Percentiles rank a stretch among this genome's conserved stretches.
phyloP scores from a whole-genome alignment of 345 rosid species.

The Turritis glabra region DNA sequence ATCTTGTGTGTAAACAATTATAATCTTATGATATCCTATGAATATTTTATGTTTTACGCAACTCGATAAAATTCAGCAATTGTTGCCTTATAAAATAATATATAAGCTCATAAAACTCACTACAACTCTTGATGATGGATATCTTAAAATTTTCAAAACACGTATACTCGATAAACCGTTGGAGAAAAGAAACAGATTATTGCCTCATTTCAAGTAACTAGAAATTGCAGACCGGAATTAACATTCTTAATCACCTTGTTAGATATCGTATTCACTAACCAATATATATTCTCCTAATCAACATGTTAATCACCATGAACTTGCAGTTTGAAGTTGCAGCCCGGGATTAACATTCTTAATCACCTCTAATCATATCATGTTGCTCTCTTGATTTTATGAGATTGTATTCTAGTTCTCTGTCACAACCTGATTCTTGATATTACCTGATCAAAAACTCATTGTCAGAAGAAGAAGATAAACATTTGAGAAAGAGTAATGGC shows the following conservation, averaged over 20 bases:
- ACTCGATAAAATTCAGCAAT: neutral
- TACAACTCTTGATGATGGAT: too few species aligned
- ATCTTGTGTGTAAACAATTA: neutral
- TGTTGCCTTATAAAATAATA: neutral
- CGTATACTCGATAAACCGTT: too few species aligned
- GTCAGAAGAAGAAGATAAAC: constrained; percentile 2
- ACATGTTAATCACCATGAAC: too few species aligned
- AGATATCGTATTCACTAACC: neutral
- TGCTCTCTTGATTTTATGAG: neutral
- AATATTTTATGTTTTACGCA: neutral
- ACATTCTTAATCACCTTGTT: neutral
- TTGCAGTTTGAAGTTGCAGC: too few species aligned
- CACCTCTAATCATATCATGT: neutral
- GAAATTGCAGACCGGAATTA: too few species aligned
- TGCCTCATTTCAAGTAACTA: too few species aligned
- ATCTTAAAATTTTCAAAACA: too few species aligned
- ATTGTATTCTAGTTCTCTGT: neutral
- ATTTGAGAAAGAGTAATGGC: neutral
- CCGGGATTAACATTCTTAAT: neutral
- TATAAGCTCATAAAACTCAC: too few species aligned
- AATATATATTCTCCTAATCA: neutral
- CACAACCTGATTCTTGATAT: neutral
- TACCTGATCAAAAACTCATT: too few species aligned
- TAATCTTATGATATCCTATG: neutral
- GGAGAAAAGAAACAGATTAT: too few species aligned